phyloP scores from a whole-genome alignment of 306 rosid species.

The Cucumis cinereus region DNA sequence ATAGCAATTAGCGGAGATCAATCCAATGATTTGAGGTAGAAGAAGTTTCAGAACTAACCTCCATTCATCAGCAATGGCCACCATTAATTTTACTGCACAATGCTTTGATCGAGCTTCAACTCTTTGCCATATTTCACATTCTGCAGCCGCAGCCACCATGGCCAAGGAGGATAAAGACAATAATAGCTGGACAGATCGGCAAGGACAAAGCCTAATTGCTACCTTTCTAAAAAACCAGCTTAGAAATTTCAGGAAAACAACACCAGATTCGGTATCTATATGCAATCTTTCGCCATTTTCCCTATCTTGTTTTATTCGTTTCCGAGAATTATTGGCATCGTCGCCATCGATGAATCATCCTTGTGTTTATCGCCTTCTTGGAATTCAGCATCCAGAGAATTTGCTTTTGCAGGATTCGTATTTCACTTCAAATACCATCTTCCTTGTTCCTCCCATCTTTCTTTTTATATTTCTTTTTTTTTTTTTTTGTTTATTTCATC shows the following conservation, averaged over 20 bases:
- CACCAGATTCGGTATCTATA: conserved; percentile 2
- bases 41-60: conserved; percentile 26
- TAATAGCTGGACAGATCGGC: conserved; percentile 7
- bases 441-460: conserved; percentile 8
- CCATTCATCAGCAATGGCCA: neutral
- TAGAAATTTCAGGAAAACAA: conserved; percentile 12
- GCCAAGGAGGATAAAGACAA: neutral
- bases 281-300: neutral
- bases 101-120: neutral
- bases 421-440: conserved; percentile 7
- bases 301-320: neutral
- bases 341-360: conserved; percentile 22
- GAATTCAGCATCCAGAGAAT: neutral
- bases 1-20: conserved; percentile 1
- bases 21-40: conserved; percentile 25
- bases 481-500: neutral
- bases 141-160: neutral
- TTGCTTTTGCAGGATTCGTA: neutral
- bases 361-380: conserved; percentile 31
- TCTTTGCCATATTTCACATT: neutral
- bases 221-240: conserved; percentile 1
- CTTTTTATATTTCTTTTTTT: neutral
- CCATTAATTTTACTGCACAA: neutral
- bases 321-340: conserved; percentile 14
- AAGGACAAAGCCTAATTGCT: neutral